Evolutionary conservation across 768 basidiomycete genomes (phyloP), one percentile per base, ranked within the genome.

Genomic region (Nidula microcarpa): DNA sequence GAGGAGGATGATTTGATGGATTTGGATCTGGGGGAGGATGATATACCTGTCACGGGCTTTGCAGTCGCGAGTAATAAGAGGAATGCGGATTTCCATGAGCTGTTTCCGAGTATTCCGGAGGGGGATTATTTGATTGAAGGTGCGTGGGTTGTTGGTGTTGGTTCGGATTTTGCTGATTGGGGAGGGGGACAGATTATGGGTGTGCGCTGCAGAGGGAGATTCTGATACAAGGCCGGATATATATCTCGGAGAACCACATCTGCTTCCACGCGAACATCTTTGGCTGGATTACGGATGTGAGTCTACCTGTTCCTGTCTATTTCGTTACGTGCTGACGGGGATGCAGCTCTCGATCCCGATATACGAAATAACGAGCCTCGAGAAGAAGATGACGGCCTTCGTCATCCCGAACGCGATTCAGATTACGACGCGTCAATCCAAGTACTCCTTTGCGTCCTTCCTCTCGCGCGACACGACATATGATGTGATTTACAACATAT

Each of bases 231-330:
- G 97, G 97, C 4, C 79, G 97, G 9, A 67, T 99, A 53, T 98
- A 98, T 70, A 91, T 98, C 18, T 98, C 97, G 6, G 96, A 99
- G 71, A 98, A 98, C 70, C 95, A 98, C 65, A 82, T 98, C n/a
- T 98, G 94, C 73, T 99, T 98, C 76, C 92, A 99, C 61, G 96
- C 97, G 43, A 98, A 98, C 65, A 98, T 98, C 43, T 96, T 98
- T 69, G 96, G 97, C 43, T 98, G 96, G 97, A 89, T 97, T 47
- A 98, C 96, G 32, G 87, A 96, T 65, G 95, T 96, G 68, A 68
- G 94, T 39, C 37, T 9, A 39, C n/a, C 37, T 9, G 9, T 9
- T 39, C 37, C 8, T 39, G n/a, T 39, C 37, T n/a, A n/a, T n/a
- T n/a, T n/a, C n/a, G n/a, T n/a, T n/a, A n/a, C n/a, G n/a, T n/a